These are phyloP conservation scores for Erigeron canadensis DNA, from an alignment of 129 eudicot species.

Conservation along the genomic window DNA sequence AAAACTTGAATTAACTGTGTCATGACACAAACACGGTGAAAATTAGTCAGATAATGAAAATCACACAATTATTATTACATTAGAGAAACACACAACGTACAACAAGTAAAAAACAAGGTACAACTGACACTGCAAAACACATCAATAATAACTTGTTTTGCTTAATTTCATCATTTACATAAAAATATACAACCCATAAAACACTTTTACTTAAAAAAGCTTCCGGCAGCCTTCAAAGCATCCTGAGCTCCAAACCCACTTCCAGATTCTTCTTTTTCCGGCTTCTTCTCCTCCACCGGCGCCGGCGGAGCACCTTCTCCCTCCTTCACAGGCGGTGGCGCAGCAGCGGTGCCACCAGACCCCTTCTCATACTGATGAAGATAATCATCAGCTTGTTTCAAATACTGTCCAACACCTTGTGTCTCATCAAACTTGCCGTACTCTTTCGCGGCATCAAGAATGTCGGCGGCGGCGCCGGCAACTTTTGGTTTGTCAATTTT, in stretches of 20 bases:
- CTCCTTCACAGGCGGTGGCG: constrained; percentile 15
- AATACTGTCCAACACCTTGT: constrained; percentile 52
- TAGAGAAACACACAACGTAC: constrained; percentile 15
- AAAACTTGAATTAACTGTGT: too few relatives aligned
- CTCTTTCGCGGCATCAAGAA: constrained; percentile 46
- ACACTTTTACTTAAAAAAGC: constrained; percentile 41
- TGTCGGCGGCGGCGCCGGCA: constrained; percentile 66
- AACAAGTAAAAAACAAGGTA: constrained; percentile 19
- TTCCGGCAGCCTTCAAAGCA: constrained; percentile 57
- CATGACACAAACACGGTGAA: too few relatives aligned
- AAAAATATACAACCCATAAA: neutral
- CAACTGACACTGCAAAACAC: constrained; percentile 19
- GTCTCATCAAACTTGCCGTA: constrained; percentile 66
- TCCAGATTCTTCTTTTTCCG: constrained; percentile 31
- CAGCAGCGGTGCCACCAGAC: constrained; percentile 26
- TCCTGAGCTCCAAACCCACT: constrained; percentile 51
- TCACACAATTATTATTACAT: neutral
- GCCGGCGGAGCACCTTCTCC: constrained; percentile 7
- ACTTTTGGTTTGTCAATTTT: constrained; percentile 52
- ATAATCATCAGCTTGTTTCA: constrained; percentile 61
- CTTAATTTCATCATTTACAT: too few relatives aligned
- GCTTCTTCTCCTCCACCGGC: constrained; percentile 12
- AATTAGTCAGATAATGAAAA: neutral
- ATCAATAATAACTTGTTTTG: neutral
- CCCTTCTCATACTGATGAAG: constrained; percentile 57